Evolutionary conservation across 768 basidiomycete species (phyloP).

Genomic region (Cyclocybe aegerita): DNA sequence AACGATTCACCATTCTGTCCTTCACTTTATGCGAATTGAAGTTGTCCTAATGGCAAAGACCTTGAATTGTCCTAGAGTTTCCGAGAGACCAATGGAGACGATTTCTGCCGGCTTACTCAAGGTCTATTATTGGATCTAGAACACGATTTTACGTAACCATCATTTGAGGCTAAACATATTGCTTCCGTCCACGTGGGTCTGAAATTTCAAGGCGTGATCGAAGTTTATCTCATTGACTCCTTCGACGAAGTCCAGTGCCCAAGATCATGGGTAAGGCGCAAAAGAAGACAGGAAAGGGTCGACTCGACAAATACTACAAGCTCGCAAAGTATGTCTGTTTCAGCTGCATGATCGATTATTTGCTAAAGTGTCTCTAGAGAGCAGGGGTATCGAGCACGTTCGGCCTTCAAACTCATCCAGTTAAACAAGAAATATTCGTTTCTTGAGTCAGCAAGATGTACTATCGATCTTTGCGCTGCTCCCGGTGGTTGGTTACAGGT

Average conservation of each 20-base stretch:
- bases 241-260: not conserved
- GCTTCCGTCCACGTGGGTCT: constrained; percentile 9
- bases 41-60: no score
- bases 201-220: constrained; percentile 6
- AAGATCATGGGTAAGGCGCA: constrained; percentile 69
- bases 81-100: no score
- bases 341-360: not conserved
- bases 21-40: no score
- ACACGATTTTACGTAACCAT: not conserved
- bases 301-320: constrained; percentile 96
- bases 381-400: constrained; percentile 99
- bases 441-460: constrained; percentile 85
- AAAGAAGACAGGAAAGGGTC: constrained; percentile 96
- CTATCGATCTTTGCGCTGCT: constrained; percentile 97
- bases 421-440: constrained; percentile 97
- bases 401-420: constrained; percentile 98
- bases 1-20: not conserved
- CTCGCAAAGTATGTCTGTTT: constrained; percentile 72
- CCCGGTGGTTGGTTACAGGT: constrained; percentile 99
- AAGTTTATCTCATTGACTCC: not conserved
- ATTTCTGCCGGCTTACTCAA: no score
- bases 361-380: constrained; percentile 55
- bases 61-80: no score
- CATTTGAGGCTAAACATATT: not conserved
- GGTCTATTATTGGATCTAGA: not conserved